These are phyloP conservation scores for Pseudohalonectria lignicola DNA, from an alignment of 2,329 filamentous ascomycete species.

Conservation along the genomic window DNA sequence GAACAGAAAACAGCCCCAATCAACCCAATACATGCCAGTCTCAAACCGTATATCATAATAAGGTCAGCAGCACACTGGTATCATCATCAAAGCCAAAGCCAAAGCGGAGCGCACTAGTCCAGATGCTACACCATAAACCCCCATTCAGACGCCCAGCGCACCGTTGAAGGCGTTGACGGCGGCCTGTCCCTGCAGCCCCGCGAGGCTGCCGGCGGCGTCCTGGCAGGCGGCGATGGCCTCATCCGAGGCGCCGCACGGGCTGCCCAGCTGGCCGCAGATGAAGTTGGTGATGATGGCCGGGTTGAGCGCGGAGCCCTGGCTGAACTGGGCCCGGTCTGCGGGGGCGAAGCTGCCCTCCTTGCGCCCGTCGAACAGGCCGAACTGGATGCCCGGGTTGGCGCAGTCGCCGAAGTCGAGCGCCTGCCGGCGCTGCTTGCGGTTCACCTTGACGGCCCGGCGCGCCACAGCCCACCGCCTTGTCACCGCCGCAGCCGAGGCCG, in stretches of 20 bases:
- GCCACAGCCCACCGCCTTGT: constrained; percentile 5
- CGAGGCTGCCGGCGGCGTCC: constrained; percentile 18
- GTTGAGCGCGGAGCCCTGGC: constrained; percentile 36
- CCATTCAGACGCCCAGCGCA: constrained; percentile 23
- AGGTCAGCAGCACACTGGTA: too few species aligned
- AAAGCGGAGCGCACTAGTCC: background rate
- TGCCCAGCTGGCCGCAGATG: constrained; percentile 22
- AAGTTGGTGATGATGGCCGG: constrained; percentile 24
- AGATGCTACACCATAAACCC: too few species aligned
- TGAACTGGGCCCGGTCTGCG: constrained; percentile 29
- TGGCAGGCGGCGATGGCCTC: constrained; percentile 21
- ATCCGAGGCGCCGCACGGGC: constrained; percentile 20
- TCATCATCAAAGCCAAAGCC: background rate
- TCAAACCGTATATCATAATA: too few species aligned
- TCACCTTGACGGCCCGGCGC: constrained; percentile 5
- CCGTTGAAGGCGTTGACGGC: constrained; percentile 27
- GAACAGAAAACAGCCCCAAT: background rate
- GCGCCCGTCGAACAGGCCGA: constrained; percentile 38
- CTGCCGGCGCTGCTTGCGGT: constrained; percentile 13
- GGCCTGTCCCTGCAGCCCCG: constrained; percentile 19
- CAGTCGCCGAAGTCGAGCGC: constrained; percentile 32
- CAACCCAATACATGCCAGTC: background rate
- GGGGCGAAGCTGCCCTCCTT: constrained; percentile 28
- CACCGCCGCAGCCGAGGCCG: constrained; percentile 7
- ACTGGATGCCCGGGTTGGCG: constrained; percentile 34